These are phyloP conservation scores for Venturia oleaginea DNA, from an alignment of 2,329 filamentous ascomycete genomes.

Conservation along the genomic window DNA sequence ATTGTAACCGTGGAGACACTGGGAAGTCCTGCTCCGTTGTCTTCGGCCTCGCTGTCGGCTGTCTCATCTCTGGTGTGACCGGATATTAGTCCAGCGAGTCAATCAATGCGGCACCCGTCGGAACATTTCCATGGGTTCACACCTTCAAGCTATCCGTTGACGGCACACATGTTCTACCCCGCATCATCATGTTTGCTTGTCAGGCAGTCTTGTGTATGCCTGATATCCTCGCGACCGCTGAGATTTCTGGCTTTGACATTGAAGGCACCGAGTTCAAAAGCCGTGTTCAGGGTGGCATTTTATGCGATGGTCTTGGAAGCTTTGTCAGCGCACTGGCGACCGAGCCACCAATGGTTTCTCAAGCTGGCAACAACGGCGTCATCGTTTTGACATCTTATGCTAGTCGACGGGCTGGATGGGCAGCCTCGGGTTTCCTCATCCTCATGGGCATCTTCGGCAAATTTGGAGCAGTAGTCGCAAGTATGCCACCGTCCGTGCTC, in stretches of 20 bases:
- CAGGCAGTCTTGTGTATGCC: constrained; percentile 30
- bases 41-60: constrained; percentile 22
- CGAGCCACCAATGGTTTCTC: constrained; percentile 23
- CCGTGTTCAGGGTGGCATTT: constrained; percentile 22
- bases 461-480: constrained; percentile 23
- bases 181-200: constrained; percentile 25
- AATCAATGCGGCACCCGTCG: constrained; percentile 19
- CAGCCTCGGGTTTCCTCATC: constrained; percentile 22
- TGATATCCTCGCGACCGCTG: constrained; percentile 23
- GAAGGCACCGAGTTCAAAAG: constrained; percentile 23
- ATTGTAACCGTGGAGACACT: constrained; percentile 22
- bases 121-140: constrained; percentile 22
- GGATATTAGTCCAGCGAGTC: constrained; percentile 22
- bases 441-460: constrained; percentile 24
- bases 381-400: constrained; percentile 23
- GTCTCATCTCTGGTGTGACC: constrained; percentile 22
- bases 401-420: constrained; percentile 22
- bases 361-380: constrained; percentile 24
- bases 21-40: constrained; percentile 23
- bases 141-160: constrained; percentile 24
- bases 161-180: constrained; percentile 21
- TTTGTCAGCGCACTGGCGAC: constrained; percentile 23
- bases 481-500: constrained; percentile 31
- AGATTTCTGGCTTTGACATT: constrained; percentile 22
- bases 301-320: constrained; percentile 23